Base-by-base conservation (phyloP, 768 basidiomycete genomes). In the Russula ochroleuca region DNA sequence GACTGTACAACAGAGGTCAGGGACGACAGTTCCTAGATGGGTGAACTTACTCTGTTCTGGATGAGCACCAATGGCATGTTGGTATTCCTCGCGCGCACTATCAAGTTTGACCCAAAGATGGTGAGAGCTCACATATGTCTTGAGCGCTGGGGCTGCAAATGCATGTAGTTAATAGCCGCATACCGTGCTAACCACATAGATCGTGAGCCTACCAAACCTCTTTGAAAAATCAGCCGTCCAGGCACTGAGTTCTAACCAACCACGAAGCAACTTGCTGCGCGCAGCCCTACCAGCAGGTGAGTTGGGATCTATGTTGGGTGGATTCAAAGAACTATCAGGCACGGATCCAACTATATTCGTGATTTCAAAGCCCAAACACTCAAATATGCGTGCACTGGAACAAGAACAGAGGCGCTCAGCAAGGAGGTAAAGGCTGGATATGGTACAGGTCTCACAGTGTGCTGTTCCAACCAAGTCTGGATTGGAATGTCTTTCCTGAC, bases 201-300 rank as follows among this genome's bases (percentile, higher is more conserved):
- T 28, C 15, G 43, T 65, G 52, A 17, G 61, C 76, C 28, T 72
- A 85, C 83, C 72, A 66, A 83, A 67, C 31, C 75, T 71, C 40
- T 78, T 80, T 58, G 77, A 79, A 66, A 80, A 90, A 58, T 89
- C 82, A 5, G 78, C 74, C 21, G 86, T 68, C 85, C 85, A 93
- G 3, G 88, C 81, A 45, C 81, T 75, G 9, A 87, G 74, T 71
- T 94, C 92, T 19, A 91, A 80, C 92, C 92, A 93, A 33, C 86
- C 88, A 38, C 92, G 82, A 53, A 93, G 78, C 4, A 93, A 79
- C 69, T 80, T 86, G 25, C 80, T 80, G 5, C 85, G 80, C 64
- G 79, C 82, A 60, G 78, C 76, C 62, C 74, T 79, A 19, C 85
- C 86, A 43, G 77, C 74, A 10, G 74, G 69, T 10, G 77, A 78